A percentile compares a stretch with the other conserved stretches of the same genome.
Evolutionary conservation across 495 filamentous ascomycete genomes (phyloP).

Genomic region (Aspergillus conjunctus): DNA sequence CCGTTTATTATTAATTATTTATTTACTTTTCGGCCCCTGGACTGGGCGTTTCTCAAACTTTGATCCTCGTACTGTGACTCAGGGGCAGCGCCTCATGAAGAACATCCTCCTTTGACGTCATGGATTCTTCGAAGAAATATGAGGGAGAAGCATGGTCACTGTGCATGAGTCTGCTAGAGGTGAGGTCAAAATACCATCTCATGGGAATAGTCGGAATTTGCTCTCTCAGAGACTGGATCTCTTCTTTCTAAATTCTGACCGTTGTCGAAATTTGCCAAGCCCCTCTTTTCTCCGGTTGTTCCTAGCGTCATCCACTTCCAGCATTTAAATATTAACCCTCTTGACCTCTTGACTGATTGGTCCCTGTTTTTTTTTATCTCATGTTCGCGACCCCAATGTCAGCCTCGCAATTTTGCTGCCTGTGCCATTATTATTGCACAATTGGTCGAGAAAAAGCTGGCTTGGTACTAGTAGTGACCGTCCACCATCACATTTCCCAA

Average conservation of each 20-base stretch:
- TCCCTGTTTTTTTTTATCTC: neutral
- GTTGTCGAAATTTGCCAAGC: slow-evolving; percentile 9
- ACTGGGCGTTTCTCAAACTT: neutral
- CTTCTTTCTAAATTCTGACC: neutral
- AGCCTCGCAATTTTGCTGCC: neutral
- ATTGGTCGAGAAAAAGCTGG: neutral
- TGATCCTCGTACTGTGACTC: neutral
- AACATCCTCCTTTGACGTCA: too few species aligned
- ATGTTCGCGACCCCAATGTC: neutral
- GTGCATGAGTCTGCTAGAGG: too few species aligned
- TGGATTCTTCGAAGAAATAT: too few species aligned
- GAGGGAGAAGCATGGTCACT: too few species aligned
- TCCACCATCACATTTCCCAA: neutral
- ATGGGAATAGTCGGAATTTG: neutral
- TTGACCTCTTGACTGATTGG: neutral
- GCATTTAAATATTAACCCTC: neutral
- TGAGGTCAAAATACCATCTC: too few species aligned
- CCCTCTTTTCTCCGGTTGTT: slow-evolving; percentile 14
- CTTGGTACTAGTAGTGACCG: neutral
- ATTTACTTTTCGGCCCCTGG: neutral
- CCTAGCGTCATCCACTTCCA: slow-evolving; percentile 8
- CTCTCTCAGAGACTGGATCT: neutral
- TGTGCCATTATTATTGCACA: neutral
- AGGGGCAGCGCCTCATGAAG: neutral
- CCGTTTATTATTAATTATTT: neutral